A percentile compares a stretch with the other conserved stretches of the same genome.
phyloP scores from a whole-genome alignment of 345 rosid genomes.

The Syzygium oleosum region DNA sequence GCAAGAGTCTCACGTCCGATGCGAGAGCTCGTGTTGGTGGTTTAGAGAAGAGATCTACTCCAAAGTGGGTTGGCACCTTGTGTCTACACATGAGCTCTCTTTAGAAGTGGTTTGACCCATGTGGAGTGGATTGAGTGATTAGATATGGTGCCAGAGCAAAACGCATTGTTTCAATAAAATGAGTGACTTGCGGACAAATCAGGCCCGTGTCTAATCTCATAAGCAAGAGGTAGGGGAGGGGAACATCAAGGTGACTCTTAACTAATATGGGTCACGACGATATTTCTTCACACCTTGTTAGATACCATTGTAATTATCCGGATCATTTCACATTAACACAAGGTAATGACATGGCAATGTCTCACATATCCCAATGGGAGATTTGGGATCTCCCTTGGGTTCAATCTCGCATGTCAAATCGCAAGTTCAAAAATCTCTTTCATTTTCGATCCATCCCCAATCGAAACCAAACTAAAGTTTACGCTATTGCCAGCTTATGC shows the following conservation, averaged over 20 bases:
- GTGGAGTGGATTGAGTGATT: not conserved
- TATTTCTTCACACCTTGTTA: too few relatives aligned
- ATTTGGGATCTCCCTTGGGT: not conserved
- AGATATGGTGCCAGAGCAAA: fast-evolving
- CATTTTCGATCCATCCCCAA: not conserved
- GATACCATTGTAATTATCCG: not conserved
- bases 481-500: not conserved
- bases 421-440: not conserved
- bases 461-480: not conserved
- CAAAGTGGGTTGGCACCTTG: fast-evolving
- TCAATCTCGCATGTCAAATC: too few relatives aligned
- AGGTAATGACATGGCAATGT: fast-evolving
- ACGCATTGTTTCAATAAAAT: fast-evolving
- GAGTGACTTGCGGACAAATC: fast-evolving
- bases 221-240: not conserved
- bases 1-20: fast-evolving
- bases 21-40: not conserved
- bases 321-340: not conserved
- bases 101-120: not conserved
- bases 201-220: not conserved
- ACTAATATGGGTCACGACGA: not conserved
- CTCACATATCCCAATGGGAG: fast-evolving
- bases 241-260: not conserved
- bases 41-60: too few relatives aligned
- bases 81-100: not conserved